Evolutionary conservation across 768 basidiomycete species (phyloP).

Genomic region (Tricholoma hemisulphureum): DNA sequence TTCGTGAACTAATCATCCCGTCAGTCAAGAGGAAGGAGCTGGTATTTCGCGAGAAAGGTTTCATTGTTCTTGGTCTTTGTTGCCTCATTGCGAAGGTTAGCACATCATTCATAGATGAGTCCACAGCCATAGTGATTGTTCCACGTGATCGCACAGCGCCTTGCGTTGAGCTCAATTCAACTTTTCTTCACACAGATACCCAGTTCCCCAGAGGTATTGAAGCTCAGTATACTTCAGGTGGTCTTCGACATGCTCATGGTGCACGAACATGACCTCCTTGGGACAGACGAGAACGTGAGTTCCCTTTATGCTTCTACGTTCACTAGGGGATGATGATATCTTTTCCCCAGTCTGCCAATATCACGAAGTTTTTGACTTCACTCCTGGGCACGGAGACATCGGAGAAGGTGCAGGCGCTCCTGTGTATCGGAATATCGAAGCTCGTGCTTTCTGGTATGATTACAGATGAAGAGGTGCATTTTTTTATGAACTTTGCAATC

Average conservation of each 20-base stretch:
- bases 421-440: conserved; percentile 84
- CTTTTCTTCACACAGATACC: conserved; percentile 66
- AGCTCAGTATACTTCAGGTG: conserved; percentile 70
- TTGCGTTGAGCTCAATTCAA: conserved; percentile 44
- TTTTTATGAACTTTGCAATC: not conserved
- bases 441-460: conserved; percentile 77
- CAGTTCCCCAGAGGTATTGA: conserved; percentile 60
- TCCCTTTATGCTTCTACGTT: not conserved
- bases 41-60: conserved; percentile 56
- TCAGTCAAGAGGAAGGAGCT: conserved; percentile 77
- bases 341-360: conserved; percentile 16
- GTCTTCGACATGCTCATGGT: conserved; percentile 87
- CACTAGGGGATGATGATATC: not conserved
- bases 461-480: conserved; percentile 62
- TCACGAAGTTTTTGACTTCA: conserved; percentile 35
- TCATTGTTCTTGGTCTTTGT: conserved; percentile 70
- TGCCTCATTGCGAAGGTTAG: conserved; percentile 70
- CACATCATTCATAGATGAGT: not conserved
- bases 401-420: conserved; percentile 58
- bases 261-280: conserved; percentile 63
- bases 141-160: conserved; percentile 18
- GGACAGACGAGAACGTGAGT: conserved; percentile 29
- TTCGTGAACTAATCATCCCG: conserved; percentile 82
- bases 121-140: not conserved
- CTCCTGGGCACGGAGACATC: conserved; percentile 47